Base-by-base conservation (phyloP, 768 basidiomycete species). In the Sporobolomyces roseus region DNA sequence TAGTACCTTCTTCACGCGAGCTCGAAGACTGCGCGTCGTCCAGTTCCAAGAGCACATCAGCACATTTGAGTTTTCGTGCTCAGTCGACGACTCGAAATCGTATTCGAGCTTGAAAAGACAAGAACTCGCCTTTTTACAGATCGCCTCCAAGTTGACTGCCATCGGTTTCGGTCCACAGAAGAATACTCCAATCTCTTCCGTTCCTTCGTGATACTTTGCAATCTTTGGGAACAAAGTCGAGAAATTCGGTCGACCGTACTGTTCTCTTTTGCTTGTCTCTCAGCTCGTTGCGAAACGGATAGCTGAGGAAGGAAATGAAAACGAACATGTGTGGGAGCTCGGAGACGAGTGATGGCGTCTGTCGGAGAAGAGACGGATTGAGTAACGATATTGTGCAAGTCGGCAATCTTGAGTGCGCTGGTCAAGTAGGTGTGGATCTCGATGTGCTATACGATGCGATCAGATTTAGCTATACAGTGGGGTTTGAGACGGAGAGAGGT, bases 341-440 rank as follows among this genome's bases (percentile, higher is more conserved):
- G 84, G 16, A 96, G 82, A 1, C 86, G 83, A 5, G 93, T 94
- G 77, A 97, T 89, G 4, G 92, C 88, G 74, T 97, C 93, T 79
- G 87, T 88, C 69, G 94, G 90, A 2, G 90, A 89, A 59, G 93
- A 93, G 43, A 96, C 92, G 74, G 65, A 43, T 79, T 83, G 70
- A 67, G 88, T 90, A 61, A 93, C 84, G 78, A 96, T 93, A 77
- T 94, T 96, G 80, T 87, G 89, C 84, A 93, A 85, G 72, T 97
- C 91, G 76, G 93, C 91, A 70, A 92, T 89, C 80, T 89, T 88
- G 75, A 97, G 84, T 81, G 85, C 89, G 38, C 88, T 89, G 1
- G 93, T 96, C 27, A 97, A 85, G 78, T 94, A 79, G 63, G 91
- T 93, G 80, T 87, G 91, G 77, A 94, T 93, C 81, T 96, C 93